These are phyloP conservation scores for Nowakowskiella sp. DNA, from an alignment of 192 early-diverging fungal genomes.

Conservation along the genomic window DNA sequence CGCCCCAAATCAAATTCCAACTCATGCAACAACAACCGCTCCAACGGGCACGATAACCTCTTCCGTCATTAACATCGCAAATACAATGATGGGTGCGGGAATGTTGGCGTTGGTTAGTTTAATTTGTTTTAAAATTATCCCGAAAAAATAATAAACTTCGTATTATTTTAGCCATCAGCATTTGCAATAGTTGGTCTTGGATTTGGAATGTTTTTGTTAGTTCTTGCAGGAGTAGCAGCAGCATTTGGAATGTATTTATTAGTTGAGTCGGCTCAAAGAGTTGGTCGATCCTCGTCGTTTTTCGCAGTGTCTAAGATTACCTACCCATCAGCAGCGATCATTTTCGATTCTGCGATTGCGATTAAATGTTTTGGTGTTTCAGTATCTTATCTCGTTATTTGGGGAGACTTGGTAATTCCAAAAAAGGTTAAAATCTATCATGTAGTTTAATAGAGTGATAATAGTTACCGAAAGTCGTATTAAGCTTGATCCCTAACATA, in stretches of 20 bases:
- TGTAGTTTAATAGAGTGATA: no score
- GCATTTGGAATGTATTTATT: slow-evolving; percentile 81
- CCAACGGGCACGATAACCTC: slow-evolving; percentile 56
- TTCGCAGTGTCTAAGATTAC: slow-evolving; percentile 85
- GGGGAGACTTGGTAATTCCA: slow-evolving; percentile 81
- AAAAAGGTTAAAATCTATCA: no score
- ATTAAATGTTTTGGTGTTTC: slow-evolving; percentile 98
- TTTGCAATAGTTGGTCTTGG: slow-evolving; percentile 76
- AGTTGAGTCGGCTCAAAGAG: slow-evolving; percentile 62
- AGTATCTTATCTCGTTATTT: slow-evolving; percentile 90
- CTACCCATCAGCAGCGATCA: slow-evolving; percentile 78
- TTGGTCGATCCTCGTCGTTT: slow-evolving; percentile 77
- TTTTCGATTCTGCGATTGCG: slow-evolving; percentile 94
- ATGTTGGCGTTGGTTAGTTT: slow-evolving; percentile 88
- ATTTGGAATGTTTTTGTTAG: slow-evolving; percentile 72
- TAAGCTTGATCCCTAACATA: slow-evolving; percentile 23
- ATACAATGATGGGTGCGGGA: slow-evolving; percentile 94
- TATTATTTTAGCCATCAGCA: slow-evolving; percentile 61
- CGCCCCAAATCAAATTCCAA: no score
- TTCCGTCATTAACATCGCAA: slow-evolving; percentile 77
- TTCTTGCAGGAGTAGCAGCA: slow-evolving; percentile 66
- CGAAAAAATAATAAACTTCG: background rate
- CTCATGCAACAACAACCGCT: no score
- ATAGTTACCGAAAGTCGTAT: slow-evolving; percentile 37
- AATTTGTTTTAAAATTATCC: background rate